Conservation (phyloP, 495 filamentous ascomycete genomes). For the Hypoxylon subgilvum region DNA sequence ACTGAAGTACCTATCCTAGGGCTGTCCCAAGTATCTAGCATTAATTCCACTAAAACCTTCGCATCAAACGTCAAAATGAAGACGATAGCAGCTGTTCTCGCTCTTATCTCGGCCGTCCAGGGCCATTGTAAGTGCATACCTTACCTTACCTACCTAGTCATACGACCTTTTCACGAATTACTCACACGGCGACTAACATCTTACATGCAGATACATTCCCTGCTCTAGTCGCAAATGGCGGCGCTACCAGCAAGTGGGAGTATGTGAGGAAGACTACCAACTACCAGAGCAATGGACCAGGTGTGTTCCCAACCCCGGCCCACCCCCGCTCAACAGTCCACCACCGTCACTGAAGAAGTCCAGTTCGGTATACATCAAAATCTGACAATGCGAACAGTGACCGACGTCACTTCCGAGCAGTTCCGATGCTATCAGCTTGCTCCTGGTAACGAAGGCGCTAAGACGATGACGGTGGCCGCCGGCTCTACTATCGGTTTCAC, state of each 20-base stretch:
- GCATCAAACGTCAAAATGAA: slow-evolving; percentile 30
- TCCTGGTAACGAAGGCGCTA: slow-evolving; percentile 44
- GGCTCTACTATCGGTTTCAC: slow-evolving; percentile 52
- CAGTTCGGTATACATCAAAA: slow-evolving; percentile 2
- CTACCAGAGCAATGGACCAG: slow-evolving; percentile 49
- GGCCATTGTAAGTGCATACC: slow-evolving; percentile 35
- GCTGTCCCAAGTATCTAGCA: no score
- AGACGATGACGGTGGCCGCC: slow-evolving; percentile 47
- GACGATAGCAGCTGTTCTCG: slow-evolving; percentile 28
- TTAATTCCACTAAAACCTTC: background rate
- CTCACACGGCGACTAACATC: slow-evolving; percentile 19
- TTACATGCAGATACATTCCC: slow-evolving; percentile 42
- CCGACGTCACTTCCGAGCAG: slow-evolving; percentile 49
- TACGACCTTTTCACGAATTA: no score
- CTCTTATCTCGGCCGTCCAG: slow-evolving; percentile 33
- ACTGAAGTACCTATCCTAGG: no score
- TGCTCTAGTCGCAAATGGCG: slow-evolving; percentile 31
- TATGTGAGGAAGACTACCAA: slow-evolving; percentile 48
- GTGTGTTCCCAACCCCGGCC: slow-evolving; percentile 9
- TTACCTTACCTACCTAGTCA: no score
- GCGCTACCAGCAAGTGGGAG: slow-evolving; percentile 42
- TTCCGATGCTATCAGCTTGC: slow-evolving; percentile 53
- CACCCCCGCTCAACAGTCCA: no score
- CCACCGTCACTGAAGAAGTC: background rate
- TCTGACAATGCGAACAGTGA: slow-evolving; percentile 35